Percentiles rank a stretch among this genome's conserved stretches.
Conservation (phyloP, 129 eudicot species). For the Helianthus annuus region HanXRQr2.0-SUNRISE NC_035437.2:105949054-105949553, state of each 20-base stretch:
- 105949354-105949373: conserved; percentile 53
- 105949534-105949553: too few species aligned
- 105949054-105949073: conserved; percentile 77
- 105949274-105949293: conserved; percentile 28
- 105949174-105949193: background rate
- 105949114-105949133: conserved; percentile 89
- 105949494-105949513: too few species aligned
- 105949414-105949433: conserved; percentile 7
- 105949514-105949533: too few species aligned
- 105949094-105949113: conserved; percentile 86
- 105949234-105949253: conserved; percentile 81
- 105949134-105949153: conserved; percentile 66
- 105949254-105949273: conserved; percentile 51
- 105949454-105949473: conserved; percentile 30
- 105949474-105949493: background rate
- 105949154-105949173: background rate
- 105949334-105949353: conserved; percentile 56
- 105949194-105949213: background rate
- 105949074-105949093: conserved; percentile 85
- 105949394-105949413: background rate
- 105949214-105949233: conserved; percentile 58
- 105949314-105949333: conserved; percentile 40
- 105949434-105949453: conserved; percentile 74
- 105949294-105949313: conserved; percentile 40
- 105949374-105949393: conserved; percentile 16